phyloP scores from a whole-genome alignment of 2,329 filamentous ascomycete genomes.

The Sclerotinia subarctica region DNA sequence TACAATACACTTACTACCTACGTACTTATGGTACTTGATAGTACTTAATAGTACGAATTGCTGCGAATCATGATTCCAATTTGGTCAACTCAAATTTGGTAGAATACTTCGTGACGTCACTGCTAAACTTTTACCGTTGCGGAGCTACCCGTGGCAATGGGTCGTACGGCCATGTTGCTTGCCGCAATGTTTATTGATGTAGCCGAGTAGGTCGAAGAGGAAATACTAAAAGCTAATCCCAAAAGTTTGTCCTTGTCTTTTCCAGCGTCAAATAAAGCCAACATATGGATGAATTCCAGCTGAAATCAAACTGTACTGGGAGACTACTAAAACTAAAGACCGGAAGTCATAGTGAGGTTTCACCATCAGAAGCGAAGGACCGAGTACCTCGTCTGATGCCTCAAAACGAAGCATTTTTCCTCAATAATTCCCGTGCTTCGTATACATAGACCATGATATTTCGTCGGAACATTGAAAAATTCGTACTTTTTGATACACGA shows the following conservation, averaged over 20 bases:
- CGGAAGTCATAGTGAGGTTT: constrained; percentile 3
- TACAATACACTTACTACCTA: neutral
- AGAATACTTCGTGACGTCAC: neutral
- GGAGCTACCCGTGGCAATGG: neutral
- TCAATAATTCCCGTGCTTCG: neutral
- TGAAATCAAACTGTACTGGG: neutral
- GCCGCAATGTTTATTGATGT: neutral
- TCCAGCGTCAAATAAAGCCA: neutral
- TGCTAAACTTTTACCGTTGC: neutral
- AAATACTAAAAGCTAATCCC: no score
- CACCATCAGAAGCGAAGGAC: neutral
- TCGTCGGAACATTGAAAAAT: neutral
- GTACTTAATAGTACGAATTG: neutral
- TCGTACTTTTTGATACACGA: neutral
- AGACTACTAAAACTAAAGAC: neutral
- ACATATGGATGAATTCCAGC: neutral
- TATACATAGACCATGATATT: neutral
- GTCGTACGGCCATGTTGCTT: neutral
- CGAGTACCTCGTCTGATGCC: neutral
- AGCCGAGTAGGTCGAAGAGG: neutral
- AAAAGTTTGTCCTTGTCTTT: neutral
- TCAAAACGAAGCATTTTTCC: neutral
- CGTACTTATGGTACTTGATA: no score
- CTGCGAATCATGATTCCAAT: no score
- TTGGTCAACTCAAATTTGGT: neutral